These are phyloP conservation scores for Oryza glumipatula DNA, from an alignment of 176 grass and related monocot genomes.

Conservation along the genomic window DNA sequence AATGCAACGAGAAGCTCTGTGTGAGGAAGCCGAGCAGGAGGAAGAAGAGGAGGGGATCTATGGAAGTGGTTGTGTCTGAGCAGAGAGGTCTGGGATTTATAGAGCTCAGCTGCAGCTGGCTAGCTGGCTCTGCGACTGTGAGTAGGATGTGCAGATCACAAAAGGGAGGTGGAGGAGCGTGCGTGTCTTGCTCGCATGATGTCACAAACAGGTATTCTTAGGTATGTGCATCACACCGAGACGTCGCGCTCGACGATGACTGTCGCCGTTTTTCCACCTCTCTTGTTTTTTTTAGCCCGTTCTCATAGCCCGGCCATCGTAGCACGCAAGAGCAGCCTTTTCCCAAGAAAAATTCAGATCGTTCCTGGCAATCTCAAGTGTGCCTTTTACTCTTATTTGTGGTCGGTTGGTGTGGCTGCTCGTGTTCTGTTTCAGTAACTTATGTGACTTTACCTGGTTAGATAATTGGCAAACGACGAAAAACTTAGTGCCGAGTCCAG, in stretches of 20 bases:
- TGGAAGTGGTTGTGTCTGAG: constrained; percentile 21
- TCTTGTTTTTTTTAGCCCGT: neutral
- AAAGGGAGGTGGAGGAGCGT: constrained; percentile 5
- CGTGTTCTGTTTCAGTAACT: neutral
- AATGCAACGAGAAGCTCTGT: constrained; percentile 17
- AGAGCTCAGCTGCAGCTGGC: constrained; percentile 34
- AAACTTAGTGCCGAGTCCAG: neutral
- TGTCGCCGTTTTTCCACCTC: neutral
- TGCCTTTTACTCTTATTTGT: constrained; percentile 7
- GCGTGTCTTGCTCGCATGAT: constrained; percentile 52
- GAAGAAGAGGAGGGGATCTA: neutral
- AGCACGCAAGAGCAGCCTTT: constrained; percentile 17
- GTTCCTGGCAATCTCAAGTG: constrained; percentile 10
- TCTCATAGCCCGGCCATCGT: neutral
- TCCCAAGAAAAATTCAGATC: neutral
- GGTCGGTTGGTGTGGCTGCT: neutral
- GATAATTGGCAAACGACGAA: neutral
- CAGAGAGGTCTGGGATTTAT: constrained; percentile 60
- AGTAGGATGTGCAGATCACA: constrained; percentile 20
- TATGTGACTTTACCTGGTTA: neutral
- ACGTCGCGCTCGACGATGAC: constrained; percentile 49
- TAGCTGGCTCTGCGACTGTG: neutral
- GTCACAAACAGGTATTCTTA: constrained; percentile 71
- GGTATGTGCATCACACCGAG: constrained; percentile 55
- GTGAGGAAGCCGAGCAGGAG: constrained; percentile 21